Evolutionary conservation across 345 rosid genomes (phyloP).

Genomic region (Camelina laxa): DNA sequence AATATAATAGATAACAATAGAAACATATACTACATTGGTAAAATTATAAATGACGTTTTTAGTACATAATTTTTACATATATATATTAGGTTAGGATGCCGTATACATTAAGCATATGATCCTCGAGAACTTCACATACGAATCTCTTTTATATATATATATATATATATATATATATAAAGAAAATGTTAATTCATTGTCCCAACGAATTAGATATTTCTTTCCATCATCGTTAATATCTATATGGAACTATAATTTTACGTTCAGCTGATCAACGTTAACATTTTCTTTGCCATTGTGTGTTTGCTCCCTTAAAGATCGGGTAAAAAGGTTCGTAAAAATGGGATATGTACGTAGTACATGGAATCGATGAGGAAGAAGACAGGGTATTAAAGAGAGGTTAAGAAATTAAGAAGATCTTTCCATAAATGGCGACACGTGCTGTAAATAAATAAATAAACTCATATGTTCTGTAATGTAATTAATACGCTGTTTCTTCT

Average conservation of each 20-base stretch:
- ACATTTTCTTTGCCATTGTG: not conserved
- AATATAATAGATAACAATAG: not conserved
- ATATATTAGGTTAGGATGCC: not conserved
- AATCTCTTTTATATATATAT: not conserved
- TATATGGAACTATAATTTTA: not conserved
- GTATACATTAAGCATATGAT: constrained; percentile 27
- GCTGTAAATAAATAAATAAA: constrained; percentile 22
- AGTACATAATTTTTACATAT: not conserved
- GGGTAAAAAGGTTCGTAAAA: not conserved
- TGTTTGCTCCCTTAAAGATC: not conserved
- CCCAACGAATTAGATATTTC: not conserved
- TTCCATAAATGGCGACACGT: constrained; percentile 41
- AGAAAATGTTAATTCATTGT: not conserved
- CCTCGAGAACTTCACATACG: constrained; percentile 36
- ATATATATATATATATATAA: not conserved
- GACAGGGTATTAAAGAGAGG: constrained; percentile 30
- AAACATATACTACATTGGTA: not conserved
- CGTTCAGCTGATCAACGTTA: not conserved
- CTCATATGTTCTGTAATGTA: constrained; percentile 38
- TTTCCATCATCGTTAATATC: not conserved
- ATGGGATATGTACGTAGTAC: not conserved
- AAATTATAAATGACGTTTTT: not conserved
- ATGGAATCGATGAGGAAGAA: constrained; percentile 9
- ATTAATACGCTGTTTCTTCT: constrained; percentile 34
- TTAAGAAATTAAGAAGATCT: constrained; percentile 16